A percentile compares a stretch with the other conserved stretches of the same genome.
phyloP scores from a whole-genome alignment of 768 basidiomycete genomes.

The Termitomyces sp. region DNA sequence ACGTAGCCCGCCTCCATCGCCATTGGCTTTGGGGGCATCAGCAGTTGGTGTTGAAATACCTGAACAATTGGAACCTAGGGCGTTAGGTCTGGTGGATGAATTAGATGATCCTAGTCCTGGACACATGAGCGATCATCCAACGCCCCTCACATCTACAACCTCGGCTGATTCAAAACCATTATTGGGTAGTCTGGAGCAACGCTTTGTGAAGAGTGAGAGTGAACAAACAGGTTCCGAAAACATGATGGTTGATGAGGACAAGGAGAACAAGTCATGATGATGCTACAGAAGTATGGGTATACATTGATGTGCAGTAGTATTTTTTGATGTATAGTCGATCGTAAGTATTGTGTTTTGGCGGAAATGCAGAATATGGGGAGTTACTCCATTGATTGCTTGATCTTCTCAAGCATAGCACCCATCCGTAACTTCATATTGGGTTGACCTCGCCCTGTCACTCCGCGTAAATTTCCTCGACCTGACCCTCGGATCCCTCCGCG shows the following conservation, averaged over 20 bases:
- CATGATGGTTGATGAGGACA: conserved; percentile 54
- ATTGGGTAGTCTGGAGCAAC: neutral
- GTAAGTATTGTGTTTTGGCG: conserved; percentile 9
- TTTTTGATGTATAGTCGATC: neutral
- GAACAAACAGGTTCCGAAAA: conserved; percentile 26
- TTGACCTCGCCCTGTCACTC: conserved; percentile 37
- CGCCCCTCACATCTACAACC: conserved; percentile 62
- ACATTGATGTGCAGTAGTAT: conserved; percentile 3
- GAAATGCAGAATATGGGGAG: neutral
- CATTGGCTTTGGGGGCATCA: conserved; percentile 45
- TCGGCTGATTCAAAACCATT: conserved; percentile 15
- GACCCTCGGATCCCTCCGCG: conserved; percentile 12
- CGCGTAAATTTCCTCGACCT: conserved; percentile 19
- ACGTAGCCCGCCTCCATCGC: conserved; percentile 74
- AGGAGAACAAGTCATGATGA: conserved; percentile 32
- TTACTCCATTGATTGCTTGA: conserved; percentile 54
- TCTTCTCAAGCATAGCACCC: conserved; percentile 81
- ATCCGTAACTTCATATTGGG: conserved; percentile 81
- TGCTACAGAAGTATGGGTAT: conserved; percentile 8
- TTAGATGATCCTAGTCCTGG: conserved; percentile 81
- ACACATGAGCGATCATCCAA: conserved; percentile 79
- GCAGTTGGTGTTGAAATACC: conserved; percentile 23
- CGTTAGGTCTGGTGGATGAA: conserved; percentile 77
- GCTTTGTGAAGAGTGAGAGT: conserved; percentile 48
- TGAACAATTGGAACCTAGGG: conserved; percentile 40